Conservation (phyloP, 129 eudicot genomes). For the Flaveria trinervia region DNA sequence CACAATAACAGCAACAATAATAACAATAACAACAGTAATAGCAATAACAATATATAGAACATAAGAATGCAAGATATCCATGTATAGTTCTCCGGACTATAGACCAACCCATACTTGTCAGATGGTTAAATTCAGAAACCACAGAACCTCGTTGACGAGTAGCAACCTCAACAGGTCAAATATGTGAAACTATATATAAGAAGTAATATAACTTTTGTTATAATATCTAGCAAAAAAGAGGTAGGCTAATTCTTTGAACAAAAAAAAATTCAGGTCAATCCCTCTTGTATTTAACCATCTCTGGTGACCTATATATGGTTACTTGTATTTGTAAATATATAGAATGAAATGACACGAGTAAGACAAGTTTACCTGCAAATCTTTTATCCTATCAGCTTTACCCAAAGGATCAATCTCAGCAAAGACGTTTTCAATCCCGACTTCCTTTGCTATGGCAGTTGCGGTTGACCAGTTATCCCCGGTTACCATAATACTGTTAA, state of each 20-base stretch:
- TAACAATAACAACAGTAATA: neutral
- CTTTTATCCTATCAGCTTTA: slow-evolving; percentile 53
- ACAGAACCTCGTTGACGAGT: no score
- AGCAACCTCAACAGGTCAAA: no score
- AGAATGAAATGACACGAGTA: neutral
- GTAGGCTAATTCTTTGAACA: no score
- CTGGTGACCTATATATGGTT: neutral
- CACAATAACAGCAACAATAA: neutral
- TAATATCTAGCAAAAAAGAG: no score
- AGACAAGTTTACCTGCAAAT: slow-evolving; percentile 42
- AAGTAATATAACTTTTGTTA: no score
- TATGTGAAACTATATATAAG: no score
- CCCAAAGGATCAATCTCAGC: slow-evolving; percentile 56
- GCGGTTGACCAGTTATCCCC: slow-evolving; percentile 64
- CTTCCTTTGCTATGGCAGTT: slow-evolving; percentile 44
- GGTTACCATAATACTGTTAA: slow-evolving; percentile 48
- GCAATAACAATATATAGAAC: neutral
- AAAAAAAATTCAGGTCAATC: no score
- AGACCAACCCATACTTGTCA: no score
- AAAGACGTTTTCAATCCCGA: slow-evolving; percentile 45
- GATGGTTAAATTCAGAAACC: no score
- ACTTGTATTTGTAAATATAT: slow-evolving; percentile 1
- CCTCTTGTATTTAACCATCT: neutral
- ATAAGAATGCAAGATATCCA: no score
- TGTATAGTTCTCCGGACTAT: no score